A percentile compares a stretch with the other conserved stretches of the same genome.
phyloP scores from a whole-genome alignment of 306 rosid species.

The Corylus avellana region DNA sequence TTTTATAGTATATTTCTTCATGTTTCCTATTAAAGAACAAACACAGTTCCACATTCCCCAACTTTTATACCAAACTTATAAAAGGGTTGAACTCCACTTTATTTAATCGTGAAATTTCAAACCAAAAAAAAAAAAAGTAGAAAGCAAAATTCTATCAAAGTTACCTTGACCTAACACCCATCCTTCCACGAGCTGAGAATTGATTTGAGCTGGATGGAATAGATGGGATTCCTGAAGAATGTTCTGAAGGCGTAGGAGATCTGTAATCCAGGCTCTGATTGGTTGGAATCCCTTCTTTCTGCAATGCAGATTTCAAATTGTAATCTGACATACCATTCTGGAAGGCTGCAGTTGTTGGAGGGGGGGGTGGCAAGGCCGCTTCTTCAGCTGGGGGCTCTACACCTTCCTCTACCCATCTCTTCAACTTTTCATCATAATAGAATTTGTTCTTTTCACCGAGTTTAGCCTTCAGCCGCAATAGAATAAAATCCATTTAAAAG shows the following conservation, averaged over 20 bases:
- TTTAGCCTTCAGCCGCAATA: slow-evolving; percentile 63
- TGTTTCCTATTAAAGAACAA: neutral
- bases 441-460: slow-evolving; percentile 86
- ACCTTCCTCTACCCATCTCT: slow-evolving; percentile 95
- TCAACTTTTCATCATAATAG: slow-evolving; percentile 84
- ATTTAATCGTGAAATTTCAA: neutral
- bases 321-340: slow-evolving; percentile 72
- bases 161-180: slow-evolving; percentile 87
- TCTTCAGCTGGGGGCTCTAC: slow-evolving; percentile 76
- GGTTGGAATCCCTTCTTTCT: slow-evolving; percentile 49
- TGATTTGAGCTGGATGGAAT: slow-evolving; percentile 80
- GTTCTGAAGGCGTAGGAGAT: slow-evolving; percentile 51
- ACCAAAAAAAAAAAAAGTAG: neutral
- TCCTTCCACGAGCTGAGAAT: slow-evolving; percentile 71
- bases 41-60: neutral
- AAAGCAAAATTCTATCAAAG: neutral
- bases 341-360: slow-evolving; percentile 69
- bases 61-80: neutral
- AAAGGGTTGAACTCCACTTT: slow-evolving; percentile 2
- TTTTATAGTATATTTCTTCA: neutral
- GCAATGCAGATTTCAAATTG: slow-evolving; percentile 68
- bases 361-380: slow-evolving; percentile 75
- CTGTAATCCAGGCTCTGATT: slow-evolving; percentile 40
- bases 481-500: slow-evolving; percentile 28
- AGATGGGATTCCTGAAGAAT: slow-evolving; percentile 68